Conservation (phyloP, 2,329 filamentous ascomycete genomes). For the Gnomoniopsis smithogilvyi region DNA sequence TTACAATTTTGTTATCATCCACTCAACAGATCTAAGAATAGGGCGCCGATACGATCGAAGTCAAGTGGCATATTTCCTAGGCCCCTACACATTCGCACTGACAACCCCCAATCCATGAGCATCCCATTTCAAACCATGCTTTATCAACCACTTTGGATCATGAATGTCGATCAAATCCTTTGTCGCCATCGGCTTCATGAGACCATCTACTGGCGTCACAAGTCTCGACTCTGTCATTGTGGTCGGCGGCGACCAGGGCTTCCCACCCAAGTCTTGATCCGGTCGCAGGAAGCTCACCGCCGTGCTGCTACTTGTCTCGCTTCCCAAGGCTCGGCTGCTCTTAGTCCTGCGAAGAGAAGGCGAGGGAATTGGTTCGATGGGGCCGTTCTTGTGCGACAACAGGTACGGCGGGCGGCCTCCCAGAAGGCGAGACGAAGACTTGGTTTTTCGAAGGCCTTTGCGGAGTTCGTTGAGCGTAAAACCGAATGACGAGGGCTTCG, state of each 20-base stretch:
- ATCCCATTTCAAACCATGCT: constrained; percentile 13
- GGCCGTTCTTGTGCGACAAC: background rate
- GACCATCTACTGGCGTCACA: background rate
- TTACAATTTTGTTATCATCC: background rate
- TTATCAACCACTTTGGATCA: constrained; percentile 10
- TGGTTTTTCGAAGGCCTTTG: background rate
- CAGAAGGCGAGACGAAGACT: background rate
- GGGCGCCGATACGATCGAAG: background rate
- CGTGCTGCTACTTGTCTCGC: background rate
- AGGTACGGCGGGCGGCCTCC: background rate
- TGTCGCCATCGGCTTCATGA: background rate
- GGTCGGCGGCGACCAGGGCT: background rate
- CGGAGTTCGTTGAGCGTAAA: background rate
- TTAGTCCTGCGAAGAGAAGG: background rate
- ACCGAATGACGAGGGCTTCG: background rate
- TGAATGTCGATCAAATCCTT: constrained; percentile 8
- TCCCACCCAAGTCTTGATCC: background rate
- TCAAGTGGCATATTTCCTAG: background rate
- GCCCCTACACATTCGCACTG: background rate
- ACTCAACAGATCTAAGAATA: too few relatives aligned
- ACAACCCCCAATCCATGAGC: constrained; percentile 3
- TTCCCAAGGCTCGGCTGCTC: background rate
- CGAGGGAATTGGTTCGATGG: background rate
- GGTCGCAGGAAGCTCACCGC: background rate
- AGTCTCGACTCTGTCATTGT: background rate